A percentile compares a stretch with the other conserved stretches of the same genome.
Evolutionary conservation across 2,329 filamentous ascomycete genomes (phyloP).

Genomic region (Pestalotiopsis sp.): DNA sequence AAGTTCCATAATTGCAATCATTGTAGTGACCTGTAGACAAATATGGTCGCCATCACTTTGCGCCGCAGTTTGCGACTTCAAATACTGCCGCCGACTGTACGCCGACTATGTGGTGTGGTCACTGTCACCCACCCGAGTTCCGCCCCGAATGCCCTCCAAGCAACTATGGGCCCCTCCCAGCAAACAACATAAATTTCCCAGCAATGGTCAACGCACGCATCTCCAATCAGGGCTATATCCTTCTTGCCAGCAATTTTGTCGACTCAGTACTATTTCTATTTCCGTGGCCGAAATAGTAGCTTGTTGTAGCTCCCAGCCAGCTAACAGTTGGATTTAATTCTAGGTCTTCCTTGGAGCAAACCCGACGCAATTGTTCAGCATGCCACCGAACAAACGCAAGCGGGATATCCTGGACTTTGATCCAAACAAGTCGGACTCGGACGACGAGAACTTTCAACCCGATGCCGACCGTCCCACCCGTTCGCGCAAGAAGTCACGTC

Average conservation of each 20-base stretch:
- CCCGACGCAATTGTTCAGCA: conserved; percentile 26
- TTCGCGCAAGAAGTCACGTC: conserved; percentile 43
- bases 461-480: conserved; percentile 38
- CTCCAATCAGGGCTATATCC: no score
- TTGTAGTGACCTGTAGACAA: neutral
- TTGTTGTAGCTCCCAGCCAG: neutral
- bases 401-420: conserved; percentile 60
- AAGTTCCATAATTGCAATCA: neutral
- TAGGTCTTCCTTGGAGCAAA: neutral
- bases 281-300: neutral
- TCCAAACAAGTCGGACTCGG: conserved; percentile 67
- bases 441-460: conserved; percentile 69
- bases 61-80: neutral
- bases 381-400: conserved; percentile 58
- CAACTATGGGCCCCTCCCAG: no score
- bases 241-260: no score
- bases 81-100: neutral
- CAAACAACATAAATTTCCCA: no score
- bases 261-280: no score
- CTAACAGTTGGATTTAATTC: neutral
- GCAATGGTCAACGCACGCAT: no score
- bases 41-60: neutral
- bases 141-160: no score
- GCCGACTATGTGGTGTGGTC: no score
- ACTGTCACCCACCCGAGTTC: no score